Evolutionary conservation across 2,329 filamentous ascomycete genomes (phyloP).

Genomic region (Stromatinia cepivora): DNA sequence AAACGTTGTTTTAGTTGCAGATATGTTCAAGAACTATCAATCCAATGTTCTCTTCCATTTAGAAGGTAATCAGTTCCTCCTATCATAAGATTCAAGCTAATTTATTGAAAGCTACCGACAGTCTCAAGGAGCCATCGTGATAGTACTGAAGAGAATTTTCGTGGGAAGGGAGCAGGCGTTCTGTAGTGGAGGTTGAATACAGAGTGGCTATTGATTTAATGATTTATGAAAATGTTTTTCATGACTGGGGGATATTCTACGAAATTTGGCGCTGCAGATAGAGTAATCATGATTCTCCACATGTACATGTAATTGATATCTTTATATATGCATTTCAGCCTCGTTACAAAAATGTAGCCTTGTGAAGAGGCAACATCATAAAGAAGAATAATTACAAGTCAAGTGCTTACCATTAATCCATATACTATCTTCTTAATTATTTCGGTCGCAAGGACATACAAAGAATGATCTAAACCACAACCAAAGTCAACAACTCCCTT

Average conservation of each 20-base stretch:
- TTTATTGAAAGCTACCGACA: slow-evolving; percentile 68
- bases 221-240: not conserved
- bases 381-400: not conserved
- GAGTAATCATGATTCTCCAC: slow-evolving; percentile 14
- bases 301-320: slow-evolving; percentile 3
- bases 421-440: not conserved
- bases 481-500: slow-evolving; percentile 6
- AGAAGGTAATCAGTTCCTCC: slow-evolving; percentile 63
- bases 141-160: not conserved
- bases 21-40: slow-evolving; percentile 99
- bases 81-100: slow-evolving; percentile 30
- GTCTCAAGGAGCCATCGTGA: slow-evolving; percentile 73
- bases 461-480: slow-evolving; percentile 21
- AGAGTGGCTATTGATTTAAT: not conserved
- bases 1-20: slow-evolving; percentile 95
- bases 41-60: slow-evolving; percentile 96
- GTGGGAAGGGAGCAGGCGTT: not conserved
- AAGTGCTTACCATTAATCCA: not conserved
- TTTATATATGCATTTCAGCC: not conserved
- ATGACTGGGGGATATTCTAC: not conserved
- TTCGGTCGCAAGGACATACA: not conserved
- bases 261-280: not conserved
- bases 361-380: slow-evolving; percentile 17
- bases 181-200: not conserved
- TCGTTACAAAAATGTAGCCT: slow-evolving; percentile 17